A percentile compares a stretch with the other conserved stretches of the same genome.
These are phyloP conservation scores for Botrytis medusae DNA, from an alignment of 2,329 filamentous ascomycete species.

Conservation along the genomic window DNA sequence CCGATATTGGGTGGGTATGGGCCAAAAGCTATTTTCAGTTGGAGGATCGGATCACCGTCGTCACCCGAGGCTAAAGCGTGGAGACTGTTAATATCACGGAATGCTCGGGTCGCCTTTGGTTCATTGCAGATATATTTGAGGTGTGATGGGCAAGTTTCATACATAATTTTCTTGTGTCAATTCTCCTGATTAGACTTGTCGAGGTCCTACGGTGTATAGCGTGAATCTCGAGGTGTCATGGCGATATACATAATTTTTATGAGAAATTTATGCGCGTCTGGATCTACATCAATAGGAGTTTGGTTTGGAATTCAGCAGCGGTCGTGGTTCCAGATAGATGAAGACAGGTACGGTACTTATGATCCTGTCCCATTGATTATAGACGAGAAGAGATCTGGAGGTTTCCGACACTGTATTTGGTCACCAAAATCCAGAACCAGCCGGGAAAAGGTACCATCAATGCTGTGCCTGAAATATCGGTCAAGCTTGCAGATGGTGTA, in stretches of 20 bases:
- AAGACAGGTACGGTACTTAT: background rate
- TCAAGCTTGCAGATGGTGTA: background rate
- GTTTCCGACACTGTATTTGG: background rate
- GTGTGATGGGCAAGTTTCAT: background rate
- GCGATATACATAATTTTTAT: background rate
- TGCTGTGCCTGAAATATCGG: background rate
- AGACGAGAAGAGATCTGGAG: background rate
- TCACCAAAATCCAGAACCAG: background rate
- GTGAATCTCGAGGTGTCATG: background rate
- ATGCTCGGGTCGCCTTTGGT: slow-evolving; percentile 15
- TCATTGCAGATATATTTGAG: slow-evolving; percentile 9
- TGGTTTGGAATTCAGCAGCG: background rate
- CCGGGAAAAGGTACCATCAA: background rate
- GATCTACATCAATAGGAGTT: background rate
- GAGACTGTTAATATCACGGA: background rate
- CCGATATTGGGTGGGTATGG: background rate
- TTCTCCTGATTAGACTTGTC: background rate
- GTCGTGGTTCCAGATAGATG: background rate
- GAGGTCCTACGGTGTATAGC: background rate
- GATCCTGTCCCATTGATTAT: background rate
- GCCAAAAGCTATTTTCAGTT: background rate
- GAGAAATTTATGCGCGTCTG: background rate
- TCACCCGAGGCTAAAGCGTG: slow-evolving; percentile 4
- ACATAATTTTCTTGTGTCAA: background rate
- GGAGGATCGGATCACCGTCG: background rate